Evolutionary conservation across 2,329 filamentous ascomycete genomes (phyloP).

Genomic region (Xylariaceae sp.): DNA sequence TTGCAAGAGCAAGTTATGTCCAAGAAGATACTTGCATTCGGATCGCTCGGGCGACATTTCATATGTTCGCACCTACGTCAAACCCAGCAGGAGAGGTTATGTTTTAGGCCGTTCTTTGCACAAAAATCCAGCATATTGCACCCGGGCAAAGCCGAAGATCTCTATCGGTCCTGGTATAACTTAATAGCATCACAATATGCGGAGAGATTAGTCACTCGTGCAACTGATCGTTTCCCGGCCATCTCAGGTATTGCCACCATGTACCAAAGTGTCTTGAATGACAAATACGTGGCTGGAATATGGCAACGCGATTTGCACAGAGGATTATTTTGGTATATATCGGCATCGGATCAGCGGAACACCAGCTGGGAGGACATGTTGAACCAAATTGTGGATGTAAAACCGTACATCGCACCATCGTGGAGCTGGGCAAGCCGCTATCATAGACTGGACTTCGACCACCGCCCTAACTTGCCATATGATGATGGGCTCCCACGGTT

Average conservation of each 20-base stretch:
- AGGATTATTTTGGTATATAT: background rate
- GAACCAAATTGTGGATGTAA: background rate
- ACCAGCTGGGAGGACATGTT: background rate
- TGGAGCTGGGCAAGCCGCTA: background rate
- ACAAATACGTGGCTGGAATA: background rate
- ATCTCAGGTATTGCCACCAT: background rate
- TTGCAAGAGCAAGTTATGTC: conserved; percentile 1
- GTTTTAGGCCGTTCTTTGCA: background rate
- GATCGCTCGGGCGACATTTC: background rate
- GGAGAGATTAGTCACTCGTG: background rate
- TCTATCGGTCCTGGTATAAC: background rate
- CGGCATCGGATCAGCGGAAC: background rate
- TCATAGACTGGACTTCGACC: background rate
- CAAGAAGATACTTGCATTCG: background rate
- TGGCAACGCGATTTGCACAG: background rate
- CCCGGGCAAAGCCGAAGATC: background rate
- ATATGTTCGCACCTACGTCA: background rate
- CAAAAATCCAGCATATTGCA: background rate
- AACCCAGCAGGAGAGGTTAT: background rate
- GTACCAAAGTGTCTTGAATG: background rate
- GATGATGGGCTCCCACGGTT: background rate
- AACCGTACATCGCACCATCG: background rate
- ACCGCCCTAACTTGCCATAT: background rate
- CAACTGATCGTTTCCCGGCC: background rate
- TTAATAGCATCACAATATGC: background rate